phyloP scores from a whole-genome alignment of 2,329 filamentous ascomycete genomes.

The Ceratocystis ficicola region DNA sequence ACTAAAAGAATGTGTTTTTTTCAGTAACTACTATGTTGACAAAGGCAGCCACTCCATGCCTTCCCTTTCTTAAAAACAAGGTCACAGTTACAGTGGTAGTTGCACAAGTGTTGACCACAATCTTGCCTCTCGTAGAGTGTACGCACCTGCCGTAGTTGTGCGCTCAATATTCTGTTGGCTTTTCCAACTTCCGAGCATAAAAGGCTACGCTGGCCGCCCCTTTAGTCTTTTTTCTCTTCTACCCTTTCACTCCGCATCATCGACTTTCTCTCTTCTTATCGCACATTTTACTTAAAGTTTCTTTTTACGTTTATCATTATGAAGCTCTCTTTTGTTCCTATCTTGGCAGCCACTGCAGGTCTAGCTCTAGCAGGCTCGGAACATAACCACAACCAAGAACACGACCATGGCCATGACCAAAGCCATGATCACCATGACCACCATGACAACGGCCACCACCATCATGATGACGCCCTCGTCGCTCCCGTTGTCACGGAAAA shows the following conservation, averaged over 20 bases:
- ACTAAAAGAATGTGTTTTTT: neutral
- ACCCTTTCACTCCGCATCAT: neutral
- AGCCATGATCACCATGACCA: neutral
- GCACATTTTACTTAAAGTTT: constrained; percentile 2
- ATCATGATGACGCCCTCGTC: neutral
- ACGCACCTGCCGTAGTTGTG: neutral
- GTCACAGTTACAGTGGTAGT: neutral
- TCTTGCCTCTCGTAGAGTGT: neutral
- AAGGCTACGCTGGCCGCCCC: neutral
- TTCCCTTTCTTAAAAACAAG: neutral
- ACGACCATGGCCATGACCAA: neutral
- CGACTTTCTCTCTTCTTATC: neutral
- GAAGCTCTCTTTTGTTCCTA: constrained; percentile 15
- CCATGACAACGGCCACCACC: neutral
- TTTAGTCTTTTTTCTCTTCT: neutral
- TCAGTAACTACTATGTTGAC: neutral
- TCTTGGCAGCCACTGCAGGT: neutral
- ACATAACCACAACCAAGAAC: neutral
- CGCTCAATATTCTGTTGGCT: neutral
- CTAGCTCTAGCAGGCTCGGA: constrained; percentile 3
- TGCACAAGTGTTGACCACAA: neutral
- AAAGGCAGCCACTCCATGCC: neutral
- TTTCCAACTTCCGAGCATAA: neutral
- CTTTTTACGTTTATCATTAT: constrained; percentile 11
- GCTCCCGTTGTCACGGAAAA: constrained; percentile 16